Evolutionary conservation across 106 monocot genomes (phyloP).

Genomic region (Dendrobium chrysotoxum): DNA sequence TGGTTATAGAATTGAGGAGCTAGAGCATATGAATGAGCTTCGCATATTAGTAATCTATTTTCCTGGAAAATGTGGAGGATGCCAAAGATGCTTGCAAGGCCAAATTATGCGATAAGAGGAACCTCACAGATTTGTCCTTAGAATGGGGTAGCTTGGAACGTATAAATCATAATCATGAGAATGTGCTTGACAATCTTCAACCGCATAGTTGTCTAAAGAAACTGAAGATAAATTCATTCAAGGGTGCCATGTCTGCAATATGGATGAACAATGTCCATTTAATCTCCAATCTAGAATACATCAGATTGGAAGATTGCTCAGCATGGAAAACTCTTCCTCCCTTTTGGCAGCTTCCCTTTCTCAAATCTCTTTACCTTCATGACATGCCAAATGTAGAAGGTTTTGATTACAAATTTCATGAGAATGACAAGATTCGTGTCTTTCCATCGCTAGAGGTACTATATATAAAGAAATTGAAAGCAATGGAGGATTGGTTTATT

Average conservation of each 20-base stretch:
- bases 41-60: no score
- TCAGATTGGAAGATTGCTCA: neutral
- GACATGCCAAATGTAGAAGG: neutral
- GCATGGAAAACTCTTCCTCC: neutral
- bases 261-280: neutral
- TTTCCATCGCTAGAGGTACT: constrained; percentile 17
- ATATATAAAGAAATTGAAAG: neutral
- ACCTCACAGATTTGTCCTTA: no score
- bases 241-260: neutral
- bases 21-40: no score
- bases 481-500: constrained; percentile 1
- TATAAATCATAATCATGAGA: no score
- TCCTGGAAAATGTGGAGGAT: no score
- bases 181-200: neutral
- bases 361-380: constrained; percentile 5
- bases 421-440: neutral
- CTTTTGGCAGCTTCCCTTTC: constrained; percentile 15
- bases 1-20: no score
- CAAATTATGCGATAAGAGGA: no score
- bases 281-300: neutral
- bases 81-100: no score
- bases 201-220: neutral
- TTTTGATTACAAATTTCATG: neutral
- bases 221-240: neutral
- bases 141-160: no score